Conservation (phyloP, 2,329 filamentous ascomycete genomes). For the Colletotrichum musae region DNA sequence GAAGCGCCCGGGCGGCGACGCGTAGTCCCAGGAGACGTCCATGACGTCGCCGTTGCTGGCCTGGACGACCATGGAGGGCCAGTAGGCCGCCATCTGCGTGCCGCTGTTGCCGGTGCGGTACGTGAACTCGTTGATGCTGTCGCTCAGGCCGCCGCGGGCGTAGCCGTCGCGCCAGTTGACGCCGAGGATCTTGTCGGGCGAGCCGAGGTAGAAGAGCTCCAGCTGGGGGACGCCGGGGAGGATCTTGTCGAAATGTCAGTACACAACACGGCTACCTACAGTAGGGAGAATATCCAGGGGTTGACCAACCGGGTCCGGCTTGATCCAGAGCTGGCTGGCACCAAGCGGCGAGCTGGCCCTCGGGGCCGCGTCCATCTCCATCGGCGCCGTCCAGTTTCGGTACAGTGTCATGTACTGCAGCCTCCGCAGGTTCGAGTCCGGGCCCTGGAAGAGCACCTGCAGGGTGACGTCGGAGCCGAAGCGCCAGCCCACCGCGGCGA, state of each 20-base stretch:
- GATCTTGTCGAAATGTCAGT: background rate
- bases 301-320: constrained; percentile 3
- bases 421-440: constrained; percentile 15
- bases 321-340: constrained; percentile 11
- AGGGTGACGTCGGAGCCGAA: constrained; percentile 24
- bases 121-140: constrained; percentile 4
- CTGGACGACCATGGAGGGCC: constrained; percentile 30
- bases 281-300: background rate
- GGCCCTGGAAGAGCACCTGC: constrained; percentile 34
- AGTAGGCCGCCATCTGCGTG: constrained; percentile 30
- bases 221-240: constrained; percentile 24
- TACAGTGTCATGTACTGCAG: constrained; percentile 24
- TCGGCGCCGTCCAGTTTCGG: constrained; percentile 21
- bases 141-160: constrained; percentile 17
- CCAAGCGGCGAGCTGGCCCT: constrained; percentile 28
- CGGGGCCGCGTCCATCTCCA: constrained; percentile 28
- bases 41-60: constrained; percentile 18
- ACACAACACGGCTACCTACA: too few species aligned
- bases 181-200: constrained; percentile 10
- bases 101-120: background rate
- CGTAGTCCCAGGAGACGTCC: constrained; percentile 25
- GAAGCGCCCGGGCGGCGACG: constrained; percentile 2
- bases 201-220: constrained; percentile 30
- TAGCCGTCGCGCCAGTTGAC: constrained; percentile 33
- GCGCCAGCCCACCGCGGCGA: constrained; percentile 33